phyloP scores from a whole-genome alignment of 140 eudicot genomes.

The Bidens hawaiensis region DNA sequence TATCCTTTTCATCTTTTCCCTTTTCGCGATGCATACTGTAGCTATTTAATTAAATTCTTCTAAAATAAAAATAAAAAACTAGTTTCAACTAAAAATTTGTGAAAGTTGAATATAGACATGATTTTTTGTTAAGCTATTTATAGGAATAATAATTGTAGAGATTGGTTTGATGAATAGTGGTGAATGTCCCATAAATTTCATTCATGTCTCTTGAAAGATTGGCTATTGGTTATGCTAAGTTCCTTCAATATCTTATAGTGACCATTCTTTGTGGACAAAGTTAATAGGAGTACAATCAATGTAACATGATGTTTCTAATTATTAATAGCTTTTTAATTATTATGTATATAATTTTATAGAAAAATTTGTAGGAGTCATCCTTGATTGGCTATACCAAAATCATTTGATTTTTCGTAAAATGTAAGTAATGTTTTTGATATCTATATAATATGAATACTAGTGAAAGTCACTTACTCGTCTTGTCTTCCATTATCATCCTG shows the following conservation, averaged over 20 bases:
- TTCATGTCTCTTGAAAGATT: too few species aligned
- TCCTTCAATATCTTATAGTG: neutral
- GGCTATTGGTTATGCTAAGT: conserved; percentile 7
- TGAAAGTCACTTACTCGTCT: too few species aligned
- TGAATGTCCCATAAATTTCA: too few species aligned
- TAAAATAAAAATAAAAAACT: too few species aligned
- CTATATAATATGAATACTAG: neutral
- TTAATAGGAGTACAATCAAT: conserved; percentile 14
- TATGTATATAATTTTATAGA: neutral
- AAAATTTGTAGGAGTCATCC: neutral
- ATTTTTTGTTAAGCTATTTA: neutral
- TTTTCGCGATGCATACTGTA: too few species aligned
- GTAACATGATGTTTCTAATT: conserved; percentile 7
- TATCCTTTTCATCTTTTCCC: too few species aligned
- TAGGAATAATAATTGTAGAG: neutral
- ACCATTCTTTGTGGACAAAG: conserved; percentile 6
- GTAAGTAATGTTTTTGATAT: neutral
- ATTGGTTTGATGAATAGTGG: too few species aligned
- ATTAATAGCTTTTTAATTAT: neutral
- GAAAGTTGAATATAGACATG: neutral
- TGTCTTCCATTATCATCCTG: too few species aligned
- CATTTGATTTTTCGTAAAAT: neutral
- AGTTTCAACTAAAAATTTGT: too few species aligned
- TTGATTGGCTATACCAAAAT: neutral
- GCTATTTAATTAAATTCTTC: too few species aligned